Base-by-base conservation (phyloP, 345 rosid genomes). In the Orychophragmus violaceus region DNA sequence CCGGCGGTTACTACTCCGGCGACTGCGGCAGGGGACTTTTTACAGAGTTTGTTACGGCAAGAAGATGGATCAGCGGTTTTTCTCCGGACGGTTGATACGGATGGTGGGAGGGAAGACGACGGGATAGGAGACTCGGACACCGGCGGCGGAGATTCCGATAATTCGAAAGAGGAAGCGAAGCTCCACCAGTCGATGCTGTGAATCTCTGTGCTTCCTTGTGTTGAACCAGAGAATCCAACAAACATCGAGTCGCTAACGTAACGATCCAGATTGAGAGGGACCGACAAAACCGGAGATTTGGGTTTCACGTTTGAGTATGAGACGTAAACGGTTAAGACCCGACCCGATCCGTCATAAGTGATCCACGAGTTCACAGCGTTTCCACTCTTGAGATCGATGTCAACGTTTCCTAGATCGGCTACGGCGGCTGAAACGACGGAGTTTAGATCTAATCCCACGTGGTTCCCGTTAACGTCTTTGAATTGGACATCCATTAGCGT, bases 131-230 rank as follows among this genome's bases (percentile, higher is more conserved):
- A 84, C 59, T 87, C 45, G 5, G 83, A 71, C n/a, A 87, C 81
- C n/a, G 94, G 90, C 51, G 92, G 95, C 35, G 97, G 91, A 59
- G 82, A 21, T 5, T 69, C 27, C 6, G 83, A 60, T 18, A 78
- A 52, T 17, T 37, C 64, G 49, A 87, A 85, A 1, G 88, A 81
- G 12, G 95, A 87, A 66, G 80, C 84, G 56, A 95, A 95, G 41
- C 95, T 95, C 99, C 99, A 95, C 95, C 93, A 91, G 17, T 91
- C 91, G 12, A 95, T 83, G 33, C 84, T 95, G 70, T 95, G 99
- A 65, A 80, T 74, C 83, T 95, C 99, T 6, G 99, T 95, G 62
- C 99, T 95, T 4, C 99, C 99, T 70, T 91, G 96, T 2, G 99
- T 95, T 6, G 99, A 95, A 37, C 97, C 99, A 37, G 99, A 85